A percentile compares a stretch with the other conserved stretches of the same genome.
Evolutionary conservation across 352 stramenopile species (phyloP).

Genomic region (Phytophthora ramorum): DNA sequence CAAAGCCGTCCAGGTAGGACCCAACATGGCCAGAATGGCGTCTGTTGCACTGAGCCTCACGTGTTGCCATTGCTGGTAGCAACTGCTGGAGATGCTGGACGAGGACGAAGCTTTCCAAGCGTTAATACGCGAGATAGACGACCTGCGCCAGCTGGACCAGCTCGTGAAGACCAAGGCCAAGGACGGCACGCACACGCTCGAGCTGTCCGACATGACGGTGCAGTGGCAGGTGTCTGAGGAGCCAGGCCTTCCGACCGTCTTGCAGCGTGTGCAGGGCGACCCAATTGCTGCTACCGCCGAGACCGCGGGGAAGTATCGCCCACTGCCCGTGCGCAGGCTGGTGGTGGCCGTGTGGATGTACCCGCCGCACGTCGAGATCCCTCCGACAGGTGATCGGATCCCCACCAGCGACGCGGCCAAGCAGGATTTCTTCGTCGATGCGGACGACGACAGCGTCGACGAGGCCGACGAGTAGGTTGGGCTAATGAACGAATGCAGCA

Average conservation of each 20-base stretch:
- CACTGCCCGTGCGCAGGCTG: slow-evolving; percentile 60
- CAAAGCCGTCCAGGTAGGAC: slow-evolving; percentile 48
- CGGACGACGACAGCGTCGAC: slow-evolving; percentile 20
- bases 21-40: background rate
- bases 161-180: slow-evolving; percentile 51
- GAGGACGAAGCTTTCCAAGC: slow-evolving; percentile 59
- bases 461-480: slow-evolving; percentile 14
- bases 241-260: slow-evolving; percentile 56
- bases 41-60: slow-evolving; percentile 1
- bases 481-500: slow-evolving; percentile 1
- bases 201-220: slow-evolving; percentile 46
- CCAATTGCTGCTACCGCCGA: slow-evolving; percentile 6
- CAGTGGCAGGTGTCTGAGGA: slow-evolving; percentile 74
- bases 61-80: slow-evolving; percentile 25
- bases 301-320: slow-evolving; percentile 44
- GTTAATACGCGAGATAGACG: slow-evolving; percentile 59
- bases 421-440: slow-evolving; percentile 57
- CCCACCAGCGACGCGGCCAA: slow-evolving; percentile 44
- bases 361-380: slow-evolving; percentile 67
- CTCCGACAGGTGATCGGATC: slow-evolving; percentile 61
- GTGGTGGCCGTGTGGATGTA: slow-evolving; percentile 79
- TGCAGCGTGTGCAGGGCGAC: slow-evolving; percentile 36
- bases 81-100: slow-evolving; percentile 57
- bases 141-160: slow-evolving; percentile 46
- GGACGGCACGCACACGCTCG: slow-evolving; percentile 37